These are phyloP conservation scores for Trichoderma oligosporum DNA, from an alignment of 2,329 filamentous ascomycete species.

Conservation along the genomic window DNA sequence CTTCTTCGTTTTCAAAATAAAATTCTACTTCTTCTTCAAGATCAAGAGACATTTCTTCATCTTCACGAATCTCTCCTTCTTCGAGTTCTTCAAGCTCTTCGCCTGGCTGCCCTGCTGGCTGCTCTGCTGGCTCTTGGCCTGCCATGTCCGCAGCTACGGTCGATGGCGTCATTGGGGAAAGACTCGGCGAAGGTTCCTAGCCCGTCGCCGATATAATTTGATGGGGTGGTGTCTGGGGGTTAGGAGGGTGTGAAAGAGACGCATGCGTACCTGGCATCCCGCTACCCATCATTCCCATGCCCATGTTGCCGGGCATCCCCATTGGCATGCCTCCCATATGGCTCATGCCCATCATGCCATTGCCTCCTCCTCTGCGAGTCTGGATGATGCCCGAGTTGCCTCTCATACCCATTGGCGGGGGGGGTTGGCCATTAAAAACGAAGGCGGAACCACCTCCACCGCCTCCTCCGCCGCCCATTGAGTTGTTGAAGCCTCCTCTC, in stretches of 20 bases:
- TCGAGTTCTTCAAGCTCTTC: not conserved
- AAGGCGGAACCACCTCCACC: slow-evolving; percentile 46
- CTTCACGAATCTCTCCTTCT: not conserved
- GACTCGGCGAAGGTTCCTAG: slow-evolving; percentile 2
- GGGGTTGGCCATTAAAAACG: slow-evolving; percentile 48
- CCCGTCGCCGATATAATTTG: not conserved
- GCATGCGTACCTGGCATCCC: slow-evolving; percentile 35
- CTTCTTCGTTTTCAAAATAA: too few species aligned
- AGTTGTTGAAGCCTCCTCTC: slow-evolving; percentile 46
- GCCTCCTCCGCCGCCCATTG: slow-evolving; percentile 45
- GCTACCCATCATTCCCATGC: slow-evolving; percentile 47
- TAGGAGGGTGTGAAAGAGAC: not conserved
- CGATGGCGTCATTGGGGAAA: not conserved
- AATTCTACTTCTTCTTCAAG: too few species aligned
- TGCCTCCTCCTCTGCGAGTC: slow-evolving; percentile 51
- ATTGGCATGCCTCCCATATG: slow-evolving; percentile 47
- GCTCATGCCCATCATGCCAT: slow-evolving; percentile 49
- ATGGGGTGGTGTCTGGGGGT: slow-evolving; percentile 19
- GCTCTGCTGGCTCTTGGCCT: not conserved
- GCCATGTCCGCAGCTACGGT: not conserved
- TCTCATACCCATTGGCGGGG: slow-evolving; percentile 40
- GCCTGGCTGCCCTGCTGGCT: not conserved
- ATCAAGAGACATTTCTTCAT: too few species aligned
- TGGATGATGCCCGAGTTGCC: slow-evolving; percentile 49
- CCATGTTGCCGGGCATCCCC: slow-evolving; percentile 58